Base-by-base conservation (phyloP, 2,329 filamentous ascomycete genomes). In the Diaporthe eres region DNA sequence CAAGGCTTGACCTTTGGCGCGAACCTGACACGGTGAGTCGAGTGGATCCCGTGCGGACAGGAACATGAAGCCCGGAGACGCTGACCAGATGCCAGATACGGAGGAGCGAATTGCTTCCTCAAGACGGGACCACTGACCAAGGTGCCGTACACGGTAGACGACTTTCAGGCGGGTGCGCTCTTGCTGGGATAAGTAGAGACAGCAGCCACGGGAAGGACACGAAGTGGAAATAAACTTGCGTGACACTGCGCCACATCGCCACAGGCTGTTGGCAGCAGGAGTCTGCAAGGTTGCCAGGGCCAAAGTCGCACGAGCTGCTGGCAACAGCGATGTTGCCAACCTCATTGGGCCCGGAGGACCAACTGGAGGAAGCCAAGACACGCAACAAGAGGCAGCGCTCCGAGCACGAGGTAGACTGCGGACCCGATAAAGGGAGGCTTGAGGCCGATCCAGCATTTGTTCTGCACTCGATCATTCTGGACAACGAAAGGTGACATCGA, bases 1-100 rank as follows among this genome's bases (percentile, higher is more conserved):
- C 71, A 72, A 63, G 71, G 57, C n/a, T 17, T 72, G 44, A 72
- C 71, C 28, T 72, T 72, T 63, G 57, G 71, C 57, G 71, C 71
- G 15, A 72, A 72, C 31, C 71, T 63, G 1, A 61, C 71, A n/a
- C 39, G 31, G 68, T 71, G 39, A 58, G 68, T n/a, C 22, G 8
- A 31, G 12, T 37, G 19, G 17, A 37, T 13, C 6, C 17, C 10
- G n/a, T 28, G 60, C 3, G n/a, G 17, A 19, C 5, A 22, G n/a
- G n/a, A 31, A 25, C 3, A 8, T 22, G 2, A 37, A 34, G 25
- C 28, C 15, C 2, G 1, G 31, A 28, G 17, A 39, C 3, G 12
- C 47, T 68, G 31, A 68, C 17, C 7, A 28, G n/a, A 28, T 17
- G 15, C 47, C 13, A 68, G 65, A 10, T 72, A 51, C 47, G 71